Conservation (phyloP, 176 grass and related monocot genomes). For the Guadua angustifolia region DNA sequence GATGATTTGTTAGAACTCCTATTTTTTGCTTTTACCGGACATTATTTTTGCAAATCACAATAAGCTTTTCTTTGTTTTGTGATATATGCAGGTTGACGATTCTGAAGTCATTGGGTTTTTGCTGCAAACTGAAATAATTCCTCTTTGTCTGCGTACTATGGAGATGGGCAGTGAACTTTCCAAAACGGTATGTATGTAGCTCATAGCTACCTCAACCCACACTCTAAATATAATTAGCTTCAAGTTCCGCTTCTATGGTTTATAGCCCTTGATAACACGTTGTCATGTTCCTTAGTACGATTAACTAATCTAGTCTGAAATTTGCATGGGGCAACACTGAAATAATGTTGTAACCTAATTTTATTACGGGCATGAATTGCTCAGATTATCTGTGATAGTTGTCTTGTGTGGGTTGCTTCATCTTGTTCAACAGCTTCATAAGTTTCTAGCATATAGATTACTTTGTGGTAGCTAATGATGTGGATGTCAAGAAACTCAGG, state of each 20-base stretch:
- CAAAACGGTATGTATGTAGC: slow-evolving; percentile 63
- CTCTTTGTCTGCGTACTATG: slow-evolving; percentile 84
- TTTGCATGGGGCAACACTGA: slow-evolving; percentile 1
- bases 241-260: neutral
- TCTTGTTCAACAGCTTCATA: slow-evolving; percentile 8
- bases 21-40: slow-evolving; percentile 9
- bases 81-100: slow-evolving; percentile 76
- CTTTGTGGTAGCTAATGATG: neutral
- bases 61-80: neutral
- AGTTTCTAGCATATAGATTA: neutral
- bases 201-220: neutral
- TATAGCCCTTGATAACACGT: slow-evolving; percentile 8
- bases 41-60: neutral
- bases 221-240: neutral
- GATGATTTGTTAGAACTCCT: slow-evolving; percentile 18
- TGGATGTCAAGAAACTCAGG: neutral
- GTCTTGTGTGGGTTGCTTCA: slow-evolving; percentile 18
- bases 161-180: slow-evolving; percentile 95
- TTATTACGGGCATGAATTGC: neutral
- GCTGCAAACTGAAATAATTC: slow-evolving; percentile 84
- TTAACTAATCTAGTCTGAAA: neutral
- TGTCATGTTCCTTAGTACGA: neutral
- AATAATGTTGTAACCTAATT: slow-evolving; percentile 28
- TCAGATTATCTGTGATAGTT: slow-evolving; percentile 3
- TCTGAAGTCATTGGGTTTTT: slow-evolving; percentile 76